Conservation (phyloP, 2,329 filamentous ascomycete species). For the Colletotrichum eremochloae region DNA sequence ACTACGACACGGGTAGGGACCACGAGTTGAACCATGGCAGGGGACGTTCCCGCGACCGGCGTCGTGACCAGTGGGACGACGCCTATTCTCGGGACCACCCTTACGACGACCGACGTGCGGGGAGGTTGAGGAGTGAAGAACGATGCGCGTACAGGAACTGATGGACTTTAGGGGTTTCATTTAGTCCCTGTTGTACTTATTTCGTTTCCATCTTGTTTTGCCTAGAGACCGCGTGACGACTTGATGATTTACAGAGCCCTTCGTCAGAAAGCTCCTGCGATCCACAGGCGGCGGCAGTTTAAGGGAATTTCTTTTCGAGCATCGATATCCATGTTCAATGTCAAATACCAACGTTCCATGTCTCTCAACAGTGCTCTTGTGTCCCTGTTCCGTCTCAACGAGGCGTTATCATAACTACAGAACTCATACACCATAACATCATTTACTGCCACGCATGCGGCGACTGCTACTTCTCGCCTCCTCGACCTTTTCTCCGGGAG, state of each 20-base stretch:
- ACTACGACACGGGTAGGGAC: conserved; percentile 45
- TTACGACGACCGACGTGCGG: conserved; percentile 44
- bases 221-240: neutral
- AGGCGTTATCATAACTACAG: neutral
- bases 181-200: neutral
- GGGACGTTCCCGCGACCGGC: conserved; percentile 41
- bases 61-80: conserved; percentile 48
- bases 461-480: neutral
- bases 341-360: neutral
- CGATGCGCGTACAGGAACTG: conserved; percentile 29
- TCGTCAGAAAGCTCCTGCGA: neutral
- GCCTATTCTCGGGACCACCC: conserved; percentile 41
- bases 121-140: conserved; percentile 38
- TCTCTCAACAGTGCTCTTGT: no score
- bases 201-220: neutral
- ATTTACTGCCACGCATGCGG: conserved; percentile 3
- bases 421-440: neutral
- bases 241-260: conserved; percentile 7
- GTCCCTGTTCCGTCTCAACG: neutral
- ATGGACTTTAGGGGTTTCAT: neutral
- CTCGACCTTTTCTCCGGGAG: neutral
- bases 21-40: conserved; percentile 40
- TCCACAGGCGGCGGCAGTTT: neutral
- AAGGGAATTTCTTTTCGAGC: neutral
- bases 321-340: neutral